phyloP scores from a whole-genome alignment of 1,284 basidiomycete genomes.

The Neolentinus lepideus region DNA sequence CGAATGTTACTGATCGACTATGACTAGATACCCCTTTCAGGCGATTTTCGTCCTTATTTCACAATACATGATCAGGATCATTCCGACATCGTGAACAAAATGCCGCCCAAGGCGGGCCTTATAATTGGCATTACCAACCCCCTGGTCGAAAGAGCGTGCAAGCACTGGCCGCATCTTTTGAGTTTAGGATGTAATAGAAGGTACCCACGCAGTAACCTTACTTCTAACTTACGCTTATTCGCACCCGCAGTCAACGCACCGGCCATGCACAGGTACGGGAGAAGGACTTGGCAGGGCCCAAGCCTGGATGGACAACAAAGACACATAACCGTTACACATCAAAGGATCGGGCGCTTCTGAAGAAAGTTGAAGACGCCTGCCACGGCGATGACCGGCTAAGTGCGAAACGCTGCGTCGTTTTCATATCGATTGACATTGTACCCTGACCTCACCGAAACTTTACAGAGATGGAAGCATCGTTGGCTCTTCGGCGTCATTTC shows the following conservation, averaged over 20 bases:
- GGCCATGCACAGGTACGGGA: slow-evolving; percentile 6
- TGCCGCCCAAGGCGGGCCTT: slow-evolving; percentile 79
- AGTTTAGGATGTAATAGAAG: slow-evolving; percentile 46
- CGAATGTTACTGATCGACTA: slow-evolving; percentile 4
- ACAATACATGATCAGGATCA: slow-evolving; percentile 94
- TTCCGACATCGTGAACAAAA: slow-evolving; percentile 66
- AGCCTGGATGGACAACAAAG: slow-evolving; percentile 70
- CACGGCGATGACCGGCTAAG: slow-evolving; percentile 41
- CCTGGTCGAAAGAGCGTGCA: slow-evolving; percentile 82
- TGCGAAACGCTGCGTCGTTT: slow-evolving; percentile 26
- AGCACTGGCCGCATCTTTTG: slow-evolving; percentile 89
- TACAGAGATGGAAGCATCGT: slow-evolving; percentile 55
- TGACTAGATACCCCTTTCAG: slow-evolving; percentile 70
- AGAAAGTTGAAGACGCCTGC: slow-evolving; percentile 54
- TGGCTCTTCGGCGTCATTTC: slow-evolving; percentile 79
- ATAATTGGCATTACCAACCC: slow-evolving; percentile 94
- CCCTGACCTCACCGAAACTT: not conserved
- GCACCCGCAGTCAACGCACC: not conserved
- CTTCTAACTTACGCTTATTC: not conserved
- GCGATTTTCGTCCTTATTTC: slow-evolving; percentile 90
- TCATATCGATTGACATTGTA: not conserved
- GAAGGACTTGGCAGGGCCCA: slow-evolving; percentile 35
- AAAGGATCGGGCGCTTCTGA: slow-evolving; percentile 75
- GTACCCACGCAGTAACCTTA: slow-evolving; percentile 12
- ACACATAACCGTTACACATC: slow-evolving; percentile 81